Evolutionary conservation across 2,329 filamentous ascomycete genomes (phyloP), one percentile per base, ranked within the genome.

Genomic region (Verticillium albo-atrum): DNA sequence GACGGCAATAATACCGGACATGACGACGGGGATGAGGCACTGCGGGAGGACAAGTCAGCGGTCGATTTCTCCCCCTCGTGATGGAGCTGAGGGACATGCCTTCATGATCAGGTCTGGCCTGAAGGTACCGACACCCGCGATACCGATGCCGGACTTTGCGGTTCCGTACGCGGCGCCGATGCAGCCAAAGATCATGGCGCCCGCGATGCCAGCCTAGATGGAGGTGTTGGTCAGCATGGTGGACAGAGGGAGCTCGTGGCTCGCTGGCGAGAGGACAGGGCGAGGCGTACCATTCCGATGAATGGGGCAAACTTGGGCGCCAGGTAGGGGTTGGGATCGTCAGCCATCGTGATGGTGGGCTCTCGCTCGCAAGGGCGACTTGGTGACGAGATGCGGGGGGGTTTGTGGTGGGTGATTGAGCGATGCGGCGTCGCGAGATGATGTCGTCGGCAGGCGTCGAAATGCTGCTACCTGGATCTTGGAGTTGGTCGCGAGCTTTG

Each of bases 1-100:
- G 67, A 99, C 95, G 60, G 95, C 95, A 71, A 99, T 92, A 73
- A 99, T 99, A 86, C 95, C 95, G 68, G 95, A 96, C 95, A 99
- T 99, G 81, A 99, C 89, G 66, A 95, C 90, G 63, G 91, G 90
- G 67, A 94, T 93, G 57, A 94, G 80, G 60, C 89, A 93, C 90
- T 92, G 68, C 34, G 3, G 9, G 30, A 30, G 10, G 25, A 20
- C 5, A 23, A 47, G 42, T 47, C 42, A 47, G 42, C 20, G 3
- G 42, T 47, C n/a, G 9, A 5, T 6, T 32, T 32, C 42, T 23
- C 42, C 42, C 17, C 15, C 1, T 15, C 7, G 20, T 15, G 57
- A 55, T 17, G 37, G 55, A 60, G 58, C 53, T 4, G 50, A 12
- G 32, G 23, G 27, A 60, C 75, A 35, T 76, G 89, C 90, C 88